Percentiles rank a stretch among this genome's conserved stretches.
These are phyloP conservation scores for Globisporangium okanoganense DNA, from an alignment of 352 stramenopile species.

Conservation along the genomic window DNA sequence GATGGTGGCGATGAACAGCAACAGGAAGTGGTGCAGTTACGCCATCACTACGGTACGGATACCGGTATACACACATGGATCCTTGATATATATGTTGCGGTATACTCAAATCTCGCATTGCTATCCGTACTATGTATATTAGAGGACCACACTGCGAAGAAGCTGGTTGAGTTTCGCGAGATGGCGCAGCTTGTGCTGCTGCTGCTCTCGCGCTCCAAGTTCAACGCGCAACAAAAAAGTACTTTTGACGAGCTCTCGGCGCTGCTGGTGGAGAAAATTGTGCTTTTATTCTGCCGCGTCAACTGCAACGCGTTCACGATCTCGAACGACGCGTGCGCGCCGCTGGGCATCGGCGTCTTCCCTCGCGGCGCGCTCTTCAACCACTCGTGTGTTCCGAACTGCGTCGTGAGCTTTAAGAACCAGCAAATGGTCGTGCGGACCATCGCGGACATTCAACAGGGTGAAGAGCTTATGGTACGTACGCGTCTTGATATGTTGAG, in stretches of 20 bases:
- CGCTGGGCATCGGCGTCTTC: constrained; percentile 66
- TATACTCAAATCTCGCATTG: background rate
- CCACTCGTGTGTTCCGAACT: constrained; percentile 73
- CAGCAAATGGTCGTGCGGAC: constrained; percentile 44
- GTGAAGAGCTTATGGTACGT: constrained; percentile 56
- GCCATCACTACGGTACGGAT: constrained; percentile 37
- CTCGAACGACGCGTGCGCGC: constrained; percentile 37
- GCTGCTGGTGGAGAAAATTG: constrained; percentile 27
- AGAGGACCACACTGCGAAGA: constrained; percentile 35
- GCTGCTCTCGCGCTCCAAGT: constrained; percentile 46
- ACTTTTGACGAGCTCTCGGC: constrained; percentile 27
- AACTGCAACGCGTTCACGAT: constrained; percentile 84
- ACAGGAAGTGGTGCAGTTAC: constrained; percentile 30
- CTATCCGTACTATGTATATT: constrained; percentile 3
- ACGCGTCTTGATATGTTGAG: too few relatives aligned
- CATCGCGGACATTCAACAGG: constrained; percentile 32
- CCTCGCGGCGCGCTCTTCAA: constrained; percentile 64
- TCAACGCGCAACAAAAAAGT: constrained; percentile 11
- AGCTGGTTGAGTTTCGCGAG: constrained; percentile 39
- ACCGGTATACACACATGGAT: background rate
- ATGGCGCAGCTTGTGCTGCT: constrained; percentile 62
- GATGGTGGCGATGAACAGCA: background rate
- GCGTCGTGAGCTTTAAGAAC: constrained; percentile 56
- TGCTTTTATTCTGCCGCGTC: constrained; percentile 60
- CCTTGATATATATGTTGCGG: background rate